phyloP scores from a whole-genome alignment of 2,329 filamentous ascomycete species.

The Aspergillus tanneri region DNA sequence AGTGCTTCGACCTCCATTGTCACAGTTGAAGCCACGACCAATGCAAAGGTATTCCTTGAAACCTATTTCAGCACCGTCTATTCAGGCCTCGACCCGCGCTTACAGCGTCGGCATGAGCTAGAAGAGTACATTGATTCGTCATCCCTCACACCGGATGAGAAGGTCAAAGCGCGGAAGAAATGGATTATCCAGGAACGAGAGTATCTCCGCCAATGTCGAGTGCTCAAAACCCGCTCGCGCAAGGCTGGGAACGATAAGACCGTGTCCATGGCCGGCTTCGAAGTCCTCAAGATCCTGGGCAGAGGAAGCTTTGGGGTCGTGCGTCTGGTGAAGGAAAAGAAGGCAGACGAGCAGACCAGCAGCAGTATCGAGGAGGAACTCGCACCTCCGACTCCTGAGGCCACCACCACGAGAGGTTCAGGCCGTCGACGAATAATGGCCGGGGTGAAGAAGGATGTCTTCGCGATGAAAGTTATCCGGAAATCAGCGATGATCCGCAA shows the following conservation, averaged over 20 bases:
- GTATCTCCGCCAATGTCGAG: conserved; percentile 70
- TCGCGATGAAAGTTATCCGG: conserved; percentile 95
- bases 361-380: background rate
- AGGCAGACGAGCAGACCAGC: background rate
- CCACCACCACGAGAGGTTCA: background rate
- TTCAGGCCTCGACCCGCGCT: conserved; percentile 56
- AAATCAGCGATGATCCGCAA: conserved; percentile 92
- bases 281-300: conserved; percentile 77
- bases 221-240: conserved; percentile 63
- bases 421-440: conserved; percentile 32
- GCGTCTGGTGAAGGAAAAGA: conserved; percentile 71
- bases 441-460: conserved; percentile 60
- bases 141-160: conserved; percentile 57
- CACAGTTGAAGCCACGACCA: conserved; percentile 75
- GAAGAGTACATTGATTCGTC: conserved; percentile 62
- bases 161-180: conserved; percentile 53
- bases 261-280: conserved; percentile 65
- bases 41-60: conserved; percentile 84
- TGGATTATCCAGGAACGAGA: conserved; percentile 70
- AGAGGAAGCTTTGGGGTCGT: conserved; percentile 96
- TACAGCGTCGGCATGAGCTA: conserved; percentile 60
- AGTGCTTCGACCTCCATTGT: conserved; percentile 34
- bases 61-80: conserved; percentile 75
- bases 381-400: too few relatives aligned
- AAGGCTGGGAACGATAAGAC: conserved; percentile 44